Evolutionary conservation across 306 rosid species (phyloP).

Genomic region (Ormosia semicastrata): DNA sequence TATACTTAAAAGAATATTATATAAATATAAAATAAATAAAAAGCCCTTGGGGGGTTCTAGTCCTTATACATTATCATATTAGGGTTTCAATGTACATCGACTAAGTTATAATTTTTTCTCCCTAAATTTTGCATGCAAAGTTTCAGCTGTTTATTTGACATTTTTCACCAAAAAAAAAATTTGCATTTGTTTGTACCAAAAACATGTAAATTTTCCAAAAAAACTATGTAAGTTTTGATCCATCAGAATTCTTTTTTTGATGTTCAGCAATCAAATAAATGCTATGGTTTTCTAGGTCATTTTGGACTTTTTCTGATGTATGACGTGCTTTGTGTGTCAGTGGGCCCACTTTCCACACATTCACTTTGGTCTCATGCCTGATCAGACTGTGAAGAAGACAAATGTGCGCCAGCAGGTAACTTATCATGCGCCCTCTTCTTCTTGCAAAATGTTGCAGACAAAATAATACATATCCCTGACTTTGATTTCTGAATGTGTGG

Average conservation of each 20-base stretch:
- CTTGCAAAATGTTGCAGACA: slow-evolving; percentile 33
- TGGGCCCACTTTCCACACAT: slow-evolving; percentile 99
- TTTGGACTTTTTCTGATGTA: slow-evolving; percentile 26
- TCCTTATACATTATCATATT: not conserved
- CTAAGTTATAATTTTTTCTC: not conserved
- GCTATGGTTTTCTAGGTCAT: slow-evolving; percentile 14
- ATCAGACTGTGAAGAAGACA: slow-evolving; percentile 70
- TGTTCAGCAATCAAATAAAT: slow-evolving; percentile 20
- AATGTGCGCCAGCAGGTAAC: slow-evolving; percentile 68
- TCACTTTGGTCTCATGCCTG: slow-evolving; percentile 95
- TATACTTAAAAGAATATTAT: not conserved
- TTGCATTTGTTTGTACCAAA: not conserved
- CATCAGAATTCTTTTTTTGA: not conserved
- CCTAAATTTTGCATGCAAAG: not conserved
- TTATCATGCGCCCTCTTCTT: slow-evolving; percentile 29
- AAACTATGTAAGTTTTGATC: not conserved
- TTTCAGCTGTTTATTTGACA: too few relatives aligned
- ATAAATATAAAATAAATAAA: too few relatives aligned
- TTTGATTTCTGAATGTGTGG: slow-evolving; percentile 22
- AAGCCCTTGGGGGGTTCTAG: too few relatives aligned
- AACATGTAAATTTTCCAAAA: not conserved
- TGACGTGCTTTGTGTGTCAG: slow-evolving; percentile 50
- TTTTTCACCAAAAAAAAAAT: too few relatives aligned
- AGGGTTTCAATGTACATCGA: slow-evolving; percentile 9
- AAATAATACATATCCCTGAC: slow-evolving; percentile 19